Conservation (phyloP, 202 grass and related monocot species). For the Musa balbisiana region DNA sequence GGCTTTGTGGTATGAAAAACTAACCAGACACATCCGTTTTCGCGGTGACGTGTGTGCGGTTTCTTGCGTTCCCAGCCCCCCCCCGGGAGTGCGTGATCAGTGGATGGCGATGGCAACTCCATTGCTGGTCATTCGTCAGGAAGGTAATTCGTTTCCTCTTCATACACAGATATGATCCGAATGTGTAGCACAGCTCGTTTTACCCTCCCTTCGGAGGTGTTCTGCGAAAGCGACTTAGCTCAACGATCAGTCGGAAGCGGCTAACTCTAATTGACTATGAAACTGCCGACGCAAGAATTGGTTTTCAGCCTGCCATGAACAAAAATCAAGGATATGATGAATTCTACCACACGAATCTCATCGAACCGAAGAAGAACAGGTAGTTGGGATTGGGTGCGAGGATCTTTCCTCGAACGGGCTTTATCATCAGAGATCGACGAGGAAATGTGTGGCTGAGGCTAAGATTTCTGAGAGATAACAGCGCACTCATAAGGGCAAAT, state of each 20-base stretch:
- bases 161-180: not conserved
- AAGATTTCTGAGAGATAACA: not conserved
- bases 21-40: slow-evolving; percentile 45
- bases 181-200: too few relatives aligned
- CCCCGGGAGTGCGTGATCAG: slow-evolving; percentile 61
- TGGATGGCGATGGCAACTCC: slow-evolving; percentile 60
- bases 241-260: slow-evolving; percentile 68
- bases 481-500: not conserved
- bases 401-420: slow-evolving; percentile 68
- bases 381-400: slow-evolving; percentile 62
- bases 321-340: slow-evolving; percentile 35
- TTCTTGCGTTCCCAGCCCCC: slow-evolving; percentile 59
- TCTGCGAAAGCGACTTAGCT: slow-evolving; percentile 75
- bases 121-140: slow-evolving; percentile 62
- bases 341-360: slow-evolving; percentile 39
- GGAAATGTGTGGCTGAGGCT: slow-evolving; percentile 63
- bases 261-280: slow-evolving; percentile 63
- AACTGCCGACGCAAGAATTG: slow-evolving; percentile 51
- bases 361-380: slow-evolving; percentile 50
- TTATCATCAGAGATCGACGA: slow-evolving; percentile 50
- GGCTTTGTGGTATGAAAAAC: slow-evolving; percentile 68
- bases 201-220: slow-evolving; percentile 41
- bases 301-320: slow-evolving; percentile 74
- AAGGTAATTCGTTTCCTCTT: slow-evolving; percentile 37
- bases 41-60: slow-evolving; percentile 81